Evolutionary conservation across 306 rosid genomes (phyloP), one percentile per base, ranked within the genome.

Genomic region (Dryas drummondii): DNA sequence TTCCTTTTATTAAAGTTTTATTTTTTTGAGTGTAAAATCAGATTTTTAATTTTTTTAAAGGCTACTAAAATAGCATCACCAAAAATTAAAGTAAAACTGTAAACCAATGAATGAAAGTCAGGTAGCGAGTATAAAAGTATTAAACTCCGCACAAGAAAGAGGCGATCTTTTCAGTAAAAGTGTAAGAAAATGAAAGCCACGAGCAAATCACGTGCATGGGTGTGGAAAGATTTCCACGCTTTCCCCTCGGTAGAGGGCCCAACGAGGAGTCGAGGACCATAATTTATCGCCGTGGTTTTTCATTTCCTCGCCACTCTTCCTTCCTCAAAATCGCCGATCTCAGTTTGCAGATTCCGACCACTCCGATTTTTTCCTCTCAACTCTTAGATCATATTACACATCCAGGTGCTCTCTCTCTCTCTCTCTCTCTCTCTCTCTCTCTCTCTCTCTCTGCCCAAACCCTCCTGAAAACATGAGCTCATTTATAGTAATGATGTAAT

Each of bases 301-400:
- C 74, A 82, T 83, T 88, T 88, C 88, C 93, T 86, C 87, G 90
- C 71, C 10, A 58, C 56, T 60, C 14, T 52, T 19, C 72, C 49
- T 71, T 22, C 76, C 78, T 52, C 76, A 50, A 70, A 71, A 76
- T 83, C 82, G 85, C 81, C 86, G 83, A 84, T 83, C 79, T 32
- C 17, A 44, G 57, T 59, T 64, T 47, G 65, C 77, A 42, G 83
- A 70, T 70, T 82, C 82, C 77, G 71, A 55, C 81, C 12, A 17
- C 61, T 41, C 22, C 69, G 49, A 65, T 41, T 60, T 71, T 52
- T 62, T 57, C 63, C 63, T 51, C 63, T 41, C 72, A 78, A 27
- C 15, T 14, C 59, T 32, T 59, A 13, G 71, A 41, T 61, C 65
- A 42, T 45, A 10, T 48, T 52, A 40, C 16, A 16, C 52, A 27